phyloP scores from a whole-genome alignment of 106 monocot species.

The Amphibolis antarctica region DNA sequence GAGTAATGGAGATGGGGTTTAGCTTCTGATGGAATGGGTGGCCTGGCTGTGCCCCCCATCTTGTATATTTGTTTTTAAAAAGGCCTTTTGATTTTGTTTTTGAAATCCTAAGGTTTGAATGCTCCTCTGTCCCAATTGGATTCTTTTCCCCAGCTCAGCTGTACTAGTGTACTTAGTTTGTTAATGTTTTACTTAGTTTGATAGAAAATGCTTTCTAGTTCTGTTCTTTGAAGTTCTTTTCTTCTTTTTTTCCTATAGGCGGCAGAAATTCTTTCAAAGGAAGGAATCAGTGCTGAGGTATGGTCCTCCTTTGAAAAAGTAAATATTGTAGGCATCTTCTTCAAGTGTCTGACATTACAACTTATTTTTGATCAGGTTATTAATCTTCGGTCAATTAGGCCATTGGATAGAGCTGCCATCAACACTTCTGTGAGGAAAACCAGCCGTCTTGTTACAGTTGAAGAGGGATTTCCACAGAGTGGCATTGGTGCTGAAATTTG shows the following conservation, averaged over 20 bases:
- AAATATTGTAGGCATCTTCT: background rate
- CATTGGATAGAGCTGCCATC: conserved; percentile 72
- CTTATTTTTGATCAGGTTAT: conserved; percentile 40
- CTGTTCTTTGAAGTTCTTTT: background rate
- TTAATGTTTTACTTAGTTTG: background rate
- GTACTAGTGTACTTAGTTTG: too few species aligned
- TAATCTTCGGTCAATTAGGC: conserved; percentile 86
- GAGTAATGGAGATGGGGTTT: too few species aligned
- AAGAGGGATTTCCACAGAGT: conserved; percentile 96
- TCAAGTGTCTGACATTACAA: background rate
- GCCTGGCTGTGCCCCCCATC: too few species aligned
- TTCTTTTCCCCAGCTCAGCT: too few species aligned
- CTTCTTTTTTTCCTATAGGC: conserved; percentile 11
- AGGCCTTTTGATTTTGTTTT: background rate
- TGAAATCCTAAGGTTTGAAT: background rate
- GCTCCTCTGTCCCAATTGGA: background rate
- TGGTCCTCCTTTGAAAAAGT: background rate
- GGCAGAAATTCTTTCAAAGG: conserved; percentile 20
- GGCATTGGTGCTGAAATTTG: conserved; percentile 88
- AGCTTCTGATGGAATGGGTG: too few species aligned
- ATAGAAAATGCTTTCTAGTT: background rate
- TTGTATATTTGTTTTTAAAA: too few species aligned
- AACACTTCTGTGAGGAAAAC: conserved; percentile 88
- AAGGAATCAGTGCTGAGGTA: conserved; percentile 24
- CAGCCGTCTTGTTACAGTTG: conserved; percentile 79